These are phyloP conservation scores for Papiliotrema flavescens DNA, from an alignment of 1,284 basidiomycete species.

Conservation along the genomic window DNA sequence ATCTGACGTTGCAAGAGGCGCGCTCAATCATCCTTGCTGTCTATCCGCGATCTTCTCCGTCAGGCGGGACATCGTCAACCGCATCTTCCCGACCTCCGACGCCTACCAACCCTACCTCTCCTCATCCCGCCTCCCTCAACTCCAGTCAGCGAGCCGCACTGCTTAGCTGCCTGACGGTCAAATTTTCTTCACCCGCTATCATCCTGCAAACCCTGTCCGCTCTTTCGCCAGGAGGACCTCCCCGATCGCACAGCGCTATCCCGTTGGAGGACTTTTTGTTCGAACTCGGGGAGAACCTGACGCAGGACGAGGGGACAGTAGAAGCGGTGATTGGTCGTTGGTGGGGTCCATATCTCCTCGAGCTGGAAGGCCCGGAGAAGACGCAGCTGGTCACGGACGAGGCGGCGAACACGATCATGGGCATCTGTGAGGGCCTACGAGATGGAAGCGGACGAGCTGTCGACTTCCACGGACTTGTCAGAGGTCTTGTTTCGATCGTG, in stretches of 20 bases:
- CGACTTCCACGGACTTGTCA: constrained; percentile 44
- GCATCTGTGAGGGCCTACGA: constrained; percentile 42
- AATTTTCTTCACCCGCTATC: constrained; percentile 47
- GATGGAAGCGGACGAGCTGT: constrained; percentile 41
- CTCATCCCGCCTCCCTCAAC: constrained; percentile 40
- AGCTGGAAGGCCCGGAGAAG: constrained; percentile 17
- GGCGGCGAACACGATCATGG: constrained; percentile 31
- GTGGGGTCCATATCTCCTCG: constrained; percentile 42
- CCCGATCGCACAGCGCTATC: constrained; percentile 33
- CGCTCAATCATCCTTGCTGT: constrained; percentile 42
- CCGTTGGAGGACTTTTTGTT: constrained; percentile 47
- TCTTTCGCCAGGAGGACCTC: constrained; percentile 43
- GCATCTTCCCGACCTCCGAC: constrained; percentile 35
- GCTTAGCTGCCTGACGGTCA: constrained; percentile 39
- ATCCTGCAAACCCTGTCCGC: constrained; percentile 45
- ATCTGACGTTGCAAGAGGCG: constrained; percentile 44
- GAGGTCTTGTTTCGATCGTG: constrained; percentile 73
- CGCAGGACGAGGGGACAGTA: constrained; percentile 46
- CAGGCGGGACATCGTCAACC: neutral
- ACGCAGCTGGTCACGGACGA: constrained; percentile 35
- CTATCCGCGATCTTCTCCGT: constrained; percentile 34
- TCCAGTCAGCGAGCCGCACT: constrained; percentile 41
- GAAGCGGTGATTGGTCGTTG: constrained; percentile 44
- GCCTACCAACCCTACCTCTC: constrained; percentile 42
- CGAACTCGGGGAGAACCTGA: constrained; percentile 48